phyloP scores from a whole-genome alignment of 73 alveolate species.

The Uronychia binucleata region DNA sequence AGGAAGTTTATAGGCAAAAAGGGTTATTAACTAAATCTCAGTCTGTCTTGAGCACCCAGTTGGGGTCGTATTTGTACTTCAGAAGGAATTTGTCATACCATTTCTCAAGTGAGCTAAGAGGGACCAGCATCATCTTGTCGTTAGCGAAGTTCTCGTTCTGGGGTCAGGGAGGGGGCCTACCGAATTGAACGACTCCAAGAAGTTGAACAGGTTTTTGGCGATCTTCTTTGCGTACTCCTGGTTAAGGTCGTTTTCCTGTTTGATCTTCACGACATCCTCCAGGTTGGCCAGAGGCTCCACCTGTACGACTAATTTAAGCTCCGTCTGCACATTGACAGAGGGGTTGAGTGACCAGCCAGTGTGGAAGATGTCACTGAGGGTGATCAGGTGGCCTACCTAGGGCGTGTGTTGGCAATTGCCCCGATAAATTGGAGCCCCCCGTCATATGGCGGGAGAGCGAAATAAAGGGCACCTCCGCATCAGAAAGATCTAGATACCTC shows the following conservation, averaged over 20 bases:
- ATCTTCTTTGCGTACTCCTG: slow-evolving; percentile 88
- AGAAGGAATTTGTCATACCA: slow-evolving; percentile 87
- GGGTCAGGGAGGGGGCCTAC: slow-evolving; percentile 25
- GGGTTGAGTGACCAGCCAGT: slow-evolving; percentile 95
- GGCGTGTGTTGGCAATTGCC: slow-evolving; percentile 94
- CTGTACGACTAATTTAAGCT: slow-evolving; percentile 81
- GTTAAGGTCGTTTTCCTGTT: slow-evolving; percentile 79
- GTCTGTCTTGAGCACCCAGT: slow-evolving; percentile 89
- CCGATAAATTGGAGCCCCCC: slow-evolving; percentile 87
- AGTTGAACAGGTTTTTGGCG: slow-evolving; percentile 88
- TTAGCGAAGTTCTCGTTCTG: slow-evolving; percentile 60
- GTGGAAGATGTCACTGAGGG: slow-evolving; percentile 86
- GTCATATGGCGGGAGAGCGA: slow-evolving; percentile 87
- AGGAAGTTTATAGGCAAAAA: background rate
- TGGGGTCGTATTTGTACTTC: slow-evolving; percentile 94
- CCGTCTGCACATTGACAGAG: slow-evolving; percentile 67
- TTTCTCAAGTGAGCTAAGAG: slow-evolving; percentile 79
- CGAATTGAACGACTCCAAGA: slow-evolving; percentile 81
- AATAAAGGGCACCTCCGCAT: slow-evolving; percentile 43
- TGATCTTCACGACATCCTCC: slow-evolving; percentile 70
- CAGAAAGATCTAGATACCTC: background rate
- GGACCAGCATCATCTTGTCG: slow-evolving; percentile 79
- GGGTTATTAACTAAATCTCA: background rate
- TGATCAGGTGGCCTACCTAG: slow-evolving; percentile 27
- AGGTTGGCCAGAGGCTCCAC: slow-evolving; percentile 81